Conservation (phyloP, 805 yeast genomes). For the Starmera quercuum region DNA sequence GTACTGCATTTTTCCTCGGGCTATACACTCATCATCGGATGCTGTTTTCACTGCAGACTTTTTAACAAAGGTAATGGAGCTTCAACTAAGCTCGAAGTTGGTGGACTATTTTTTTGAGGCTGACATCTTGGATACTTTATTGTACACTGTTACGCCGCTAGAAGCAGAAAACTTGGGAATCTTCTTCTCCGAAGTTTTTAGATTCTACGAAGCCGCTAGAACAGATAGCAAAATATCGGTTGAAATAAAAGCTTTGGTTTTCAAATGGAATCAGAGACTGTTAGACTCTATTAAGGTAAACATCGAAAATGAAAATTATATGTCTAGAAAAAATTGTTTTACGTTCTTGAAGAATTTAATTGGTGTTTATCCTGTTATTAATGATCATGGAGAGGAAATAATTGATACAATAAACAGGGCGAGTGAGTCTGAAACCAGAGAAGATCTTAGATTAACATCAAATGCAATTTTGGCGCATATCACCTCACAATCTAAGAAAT, state of each 20-base stretch:
- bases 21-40: conserved; percentile 73
- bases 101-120: conserved; percentile 41
- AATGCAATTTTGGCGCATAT: conserved; percentile 64
- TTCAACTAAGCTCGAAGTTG: conserved; percentile 31
- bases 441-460: conserved; percentile 74
- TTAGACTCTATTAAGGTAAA: conserved; percentile 21
- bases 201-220: conserved; percentile 39
- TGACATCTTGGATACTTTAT: conserved; percentile 43
- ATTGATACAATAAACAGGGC: conserved; percentile 40
- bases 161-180: conserved; percentile 83
- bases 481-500: conserved; percentile 41
- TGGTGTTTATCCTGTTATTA: conserved; percentile 58
- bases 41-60: conserved; percentile 65
- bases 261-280: conserved; percentile 45
- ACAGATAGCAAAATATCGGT: conserved; percentile 17
- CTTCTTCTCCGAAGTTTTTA: conserved; percentile 53
- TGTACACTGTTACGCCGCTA: conserved; percentile 61
- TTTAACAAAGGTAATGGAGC: conserved; percentile 40
- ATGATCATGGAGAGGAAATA: conserved; percentile 54
- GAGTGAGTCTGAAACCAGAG: conserved; percentile 50
- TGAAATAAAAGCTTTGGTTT: conserved; percentile 33
- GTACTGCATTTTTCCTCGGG: conserved; percentile 67
- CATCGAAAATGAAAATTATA: conserved; percentile 46
- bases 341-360: conserved; percentile 64
- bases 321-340: conserved; percentile 74